A percentile compares a stretch with the other conserved stretches of the same genome.
Conservation (phyloP, 192 early-diverging fungal genomes). For the Linderina pennispora region DNA sequence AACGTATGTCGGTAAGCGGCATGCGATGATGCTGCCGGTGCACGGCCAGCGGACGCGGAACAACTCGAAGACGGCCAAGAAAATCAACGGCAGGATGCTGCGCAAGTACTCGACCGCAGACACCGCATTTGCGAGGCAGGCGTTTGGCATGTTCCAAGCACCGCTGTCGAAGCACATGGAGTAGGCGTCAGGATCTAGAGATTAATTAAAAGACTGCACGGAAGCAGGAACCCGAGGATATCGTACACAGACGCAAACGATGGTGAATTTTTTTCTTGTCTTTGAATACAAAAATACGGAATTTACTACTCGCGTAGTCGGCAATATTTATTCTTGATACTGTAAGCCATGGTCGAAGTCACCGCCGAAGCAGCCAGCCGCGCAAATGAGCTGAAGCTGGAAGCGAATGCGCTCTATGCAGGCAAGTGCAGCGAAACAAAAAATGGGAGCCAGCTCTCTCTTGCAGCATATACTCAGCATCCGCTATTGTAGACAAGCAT, state of each 20-base stretch:
- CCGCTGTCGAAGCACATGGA: constrained; percentile 20
- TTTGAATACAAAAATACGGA: not conserved
- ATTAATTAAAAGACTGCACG: not conserved
- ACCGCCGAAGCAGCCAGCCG: constrained; percentile 6
- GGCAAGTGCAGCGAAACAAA: not conserved
- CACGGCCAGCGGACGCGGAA: constrained; percentile 83
- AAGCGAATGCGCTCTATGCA: constrained; percentile 38
- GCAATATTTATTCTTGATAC: no score
- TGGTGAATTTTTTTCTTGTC: constrained; percentile 1
- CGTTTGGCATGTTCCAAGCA: constrained; percentile 26
- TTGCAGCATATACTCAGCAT: not conserved
- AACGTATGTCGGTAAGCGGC: constrained; percentile 74
- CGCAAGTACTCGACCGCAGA: constrained; percentile 40
- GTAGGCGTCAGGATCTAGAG: not conserved
- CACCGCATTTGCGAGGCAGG: constrained; percentile 4
- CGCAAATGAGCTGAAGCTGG: constrained; percentile 26
- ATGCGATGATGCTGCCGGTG: constrained; percentile 83
- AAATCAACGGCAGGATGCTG: constrained; percentile 59
- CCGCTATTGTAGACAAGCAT: constrained; percentile 44
- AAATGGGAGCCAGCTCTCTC: not conserved
- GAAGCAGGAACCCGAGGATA: no score
- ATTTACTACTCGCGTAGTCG: no score
- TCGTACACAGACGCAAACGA: no score
- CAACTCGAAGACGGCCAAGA: constrained; percentile 83
- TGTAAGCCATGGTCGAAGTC: no score